Evolutionary conservation across 1,139 yeast genomes (phyloP).

Genomic region (Trichomonascaceae sp.): DNA sequence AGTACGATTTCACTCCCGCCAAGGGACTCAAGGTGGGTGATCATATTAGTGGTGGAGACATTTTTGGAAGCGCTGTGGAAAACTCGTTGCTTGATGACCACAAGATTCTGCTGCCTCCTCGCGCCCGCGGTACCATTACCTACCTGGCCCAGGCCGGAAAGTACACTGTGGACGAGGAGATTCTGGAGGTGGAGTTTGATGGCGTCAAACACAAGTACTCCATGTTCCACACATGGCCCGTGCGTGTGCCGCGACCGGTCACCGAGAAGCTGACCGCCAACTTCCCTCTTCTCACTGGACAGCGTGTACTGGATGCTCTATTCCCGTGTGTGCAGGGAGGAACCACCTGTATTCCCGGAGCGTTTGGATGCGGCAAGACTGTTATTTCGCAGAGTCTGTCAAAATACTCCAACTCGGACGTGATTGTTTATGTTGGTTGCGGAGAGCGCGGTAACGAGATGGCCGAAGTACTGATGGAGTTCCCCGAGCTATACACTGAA

Average conservation of each 20-base stretch:
- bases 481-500: constrained; percentile 93
- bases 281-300: constrained; percentile 93
- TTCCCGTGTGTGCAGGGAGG: constrained; percentile 99
- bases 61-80: constrained; percentile 86
- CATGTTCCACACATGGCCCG: constrained; percentile 99
- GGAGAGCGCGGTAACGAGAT: constrained; percentile 97
- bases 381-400: constrained; percentile 97
- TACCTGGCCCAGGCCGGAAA: constrained; percentile 82
- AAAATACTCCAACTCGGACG: constrained; percentile 93
- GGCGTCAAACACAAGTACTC: constrained; percentile 71
- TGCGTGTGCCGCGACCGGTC: constrained; percentile 97
- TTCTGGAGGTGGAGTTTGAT: constrained; percentile 88
- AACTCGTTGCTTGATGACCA: constrained; percentile 87
- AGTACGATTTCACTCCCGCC: constrained; percentile 82
- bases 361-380: constrained; percentile 98
- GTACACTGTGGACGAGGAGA: constrained; percentile 77
- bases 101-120: constrained; percentile 89
- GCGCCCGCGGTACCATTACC: constrained; percentile 95
- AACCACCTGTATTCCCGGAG: constrained; percentile 99
- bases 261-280: constrained; percentile 88
- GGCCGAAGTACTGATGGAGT: constrained; percentile 99
- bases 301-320: constrained; percentile 92
- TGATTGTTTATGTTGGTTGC: constrained; percentile 72
- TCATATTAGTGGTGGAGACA: constrained; percentile 97
- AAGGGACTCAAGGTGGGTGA: constrained; percentile 78